Evolutionary conservation across 2,329 filamentous ascomycete genomes (phyloP).

Genomic region (Fusarium liriodendri): DNA sequence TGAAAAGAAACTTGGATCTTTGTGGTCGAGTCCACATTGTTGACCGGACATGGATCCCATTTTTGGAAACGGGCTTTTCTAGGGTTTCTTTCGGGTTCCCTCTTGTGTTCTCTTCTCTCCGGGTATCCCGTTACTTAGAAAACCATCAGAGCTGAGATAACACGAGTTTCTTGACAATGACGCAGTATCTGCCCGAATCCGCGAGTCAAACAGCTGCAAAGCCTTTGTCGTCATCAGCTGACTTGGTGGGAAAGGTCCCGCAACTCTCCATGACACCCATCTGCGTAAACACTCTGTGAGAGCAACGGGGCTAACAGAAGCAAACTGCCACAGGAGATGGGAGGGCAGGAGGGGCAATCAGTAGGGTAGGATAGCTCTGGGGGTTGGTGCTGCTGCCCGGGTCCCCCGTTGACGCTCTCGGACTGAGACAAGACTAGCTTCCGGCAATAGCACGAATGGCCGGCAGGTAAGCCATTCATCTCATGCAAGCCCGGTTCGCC

Average conservation of each 20-base stretch:
- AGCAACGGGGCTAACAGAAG: background rate
- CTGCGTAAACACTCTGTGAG: background rate
- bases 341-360: too few species aligned
- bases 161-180: background rate
- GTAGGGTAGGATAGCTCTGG: background rate
- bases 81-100: background rate
- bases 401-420: background rate
- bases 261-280: slow-evolving; percentile 8
- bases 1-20: slow-evolving; percentile 1
- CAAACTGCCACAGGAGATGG: background rate
- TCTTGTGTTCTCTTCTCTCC: background rate
- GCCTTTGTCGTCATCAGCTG: slow-evolving; percentile 12
- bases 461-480: background rate
- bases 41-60: background rate
- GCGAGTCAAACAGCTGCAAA: background rate
- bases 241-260: background rate
- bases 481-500: slow-evolving; percentile 1
- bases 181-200: background rate
- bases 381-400: background rate
- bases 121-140: background rate
- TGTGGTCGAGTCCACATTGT: slow-evolving; percentile 1
- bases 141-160: background rate
- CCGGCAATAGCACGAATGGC: background rate
- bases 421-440: background rate
- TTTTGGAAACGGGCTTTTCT: background rate